Evolutionary conservation across 805 yeast species (phyloP), one percentile per base, ranked within the genome.

Genomic region (Candida coquimbonensis): DNA sequence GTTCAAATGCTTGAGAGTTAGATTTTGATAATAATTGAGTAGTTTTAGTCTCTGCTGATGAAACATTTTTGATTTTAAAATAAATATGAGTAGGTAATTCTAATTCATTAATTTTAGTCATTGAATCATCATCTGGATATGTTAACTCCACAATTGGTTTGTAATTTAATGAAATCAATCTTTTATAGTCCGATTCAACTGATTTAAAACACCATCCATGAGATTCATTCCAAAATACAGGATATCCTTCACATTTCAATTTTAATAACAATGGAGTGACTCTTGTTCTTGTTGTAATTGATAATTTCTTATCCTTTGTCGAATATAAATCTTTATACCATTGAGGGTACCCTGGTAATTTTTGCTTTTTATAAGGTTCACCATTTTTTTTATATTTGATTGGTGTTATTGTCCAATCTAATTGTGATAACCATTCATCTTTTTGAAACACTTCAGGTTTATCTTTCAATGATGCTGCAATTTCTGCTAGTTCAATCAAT

Each of bases 151-250:
- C 43, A 17, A 49, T 47, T 14, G 45, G 21, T 11, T 50, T 38
- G 44, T 70, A 72, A 50, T 70, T 74, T 44, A 65, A 68, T 1
- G 57, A 56, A 2, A 47, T 41, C 36, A 70, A 66, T 26, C 59
- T 52, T 4, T 62, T 59, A 12, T 56, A 53, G n/a, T 64, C 59
- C 1, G 52, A 46, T 2, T 43, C 39, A 0, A 63, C 77, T 2
- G 80, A 87, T 43, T 79, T 68, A 58, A 93, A 89, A 55, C 95
- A 85, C 97, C 98, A 93, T 0, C 99, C 99, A 47, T 74, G 66
- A 4, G 73, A 58, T 40, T 83, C 81, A 0, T 83, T 72, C 97
- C 98, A 91, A 9, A 78, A 68, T 2, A 91, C 72, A 0, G 98
- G 96, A 48, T 75, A 73, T 0, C 80, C 83, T 53, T 89, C 95